Evolutionary conservation across 2,329 filamentous ascomycete species (phyloP).

Genomic region (Parasarocladium wereldwijsianum): DNA sequence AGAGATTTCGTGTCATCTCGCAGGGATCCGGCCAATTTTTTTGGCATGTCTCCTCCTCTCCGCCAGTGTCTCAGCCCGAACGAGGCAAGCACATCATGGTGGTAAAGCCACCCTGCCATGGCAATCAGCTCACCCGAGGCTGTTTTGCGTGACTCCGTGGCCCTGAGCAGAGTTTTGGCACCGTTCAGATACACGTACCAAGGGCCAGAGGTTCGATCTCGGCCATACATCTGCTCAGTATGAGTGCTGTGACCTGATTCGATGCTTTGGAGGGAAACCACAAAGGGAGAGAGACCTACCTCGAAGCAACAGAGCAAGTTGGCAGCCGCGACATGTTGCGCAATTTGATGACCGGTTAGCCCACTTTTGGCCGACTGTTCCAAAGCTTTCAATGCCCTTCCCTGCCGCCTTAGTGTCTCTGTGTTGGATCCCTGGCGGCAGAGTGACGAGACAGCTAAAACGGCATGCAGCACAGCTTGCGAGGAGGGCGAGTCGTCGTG

Average conservation of each 20-base stretch:
- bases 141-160: not conserved
- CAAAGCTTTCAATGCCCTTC: conserved; percentile 3
- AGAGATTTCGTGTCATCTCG: not conserved
- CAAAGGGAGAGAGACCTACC: not conserved
- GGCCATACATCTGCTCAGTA: not conserved
- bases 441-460: conserved; percentile 2
- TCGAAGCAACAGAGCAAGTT: conserved; percentile 5
- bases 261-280: not conserved
- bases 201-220: not conserved
- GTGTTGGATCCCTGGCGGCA: conserved; percentile 3
- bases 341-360: conserved; percentile 1
- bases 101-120: conserved; percentile 1
- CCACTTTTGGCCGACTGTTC: conserved; percentile 1
- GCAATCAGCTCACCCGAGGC: conserved; percentile 1
- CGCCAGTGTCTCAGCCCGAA: conserved; percentile 3
- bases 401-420: not conserved
- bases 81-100: conserved; percentile 1
- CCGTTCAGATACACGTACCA: conserved; percentile 1
- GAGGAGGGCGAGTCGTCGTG: conserved; percentile 2
- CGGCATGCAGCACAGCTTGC: conserved; percentile 4
- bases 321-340: conserved; percentile 4
- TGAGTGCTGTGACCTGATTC: not conserved
- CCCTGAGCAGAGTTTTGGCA: not conserved
- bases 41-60: not conserved
- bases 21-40: not conserved